These are phyloP conservation scores for Colletotrichum destructivum DNA, from an alignment of 2,329 filamentous ascomycete species.

Conservation along the genomic window DNA sequence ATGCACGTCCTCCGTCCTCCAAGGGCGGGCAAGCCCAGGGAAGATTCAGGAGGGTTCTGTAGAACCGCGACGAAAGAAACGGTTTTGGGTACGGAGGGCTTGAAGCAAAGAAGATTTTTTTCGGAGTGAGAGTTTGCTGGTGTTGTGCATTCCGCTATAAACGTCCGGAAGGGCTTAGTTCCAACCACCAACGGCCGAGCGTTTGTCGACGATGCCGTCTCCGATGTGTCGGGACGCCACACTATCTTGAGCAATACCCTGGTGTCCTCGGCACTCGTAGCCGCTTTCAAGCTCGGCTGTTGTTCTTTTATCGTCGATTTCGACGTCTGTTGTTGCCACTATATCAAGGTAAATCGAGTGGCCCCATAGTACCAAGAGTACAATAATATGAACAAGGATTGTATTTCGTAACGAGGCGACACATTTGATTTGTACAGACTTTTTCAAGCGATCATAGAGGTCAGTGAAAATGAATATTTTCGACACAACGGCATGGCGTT, in stretches of 20 bases:
- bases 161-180: slow-evolving; percentile 19
- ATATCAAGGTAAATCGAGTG: slow-evolving; percentile 1
- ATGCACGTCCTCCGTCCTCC: not conserved
- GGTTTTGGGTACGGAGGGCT: too few species aligned
- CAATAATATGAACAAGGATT: not conserved
- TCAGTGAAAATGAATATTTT: not conserved
- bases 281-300: not conserved
- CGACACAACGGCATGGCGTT: too few species aligned
- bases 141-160: slow-evolving; percentile 15
- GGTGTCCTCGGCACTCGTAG: not conserved
- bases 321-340: not conserved
- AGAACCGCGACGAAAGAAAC: not conserved
- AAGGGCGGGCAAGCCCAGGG: slow-evolving; percentile 1
- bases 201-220: not conserved
- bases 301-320: not conserved
- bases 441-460: not conserved
- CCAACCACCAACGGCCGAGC: slow-evolving; percentile 21
- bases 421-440: not conserved
- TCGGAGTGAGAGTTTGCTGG: not conserved
- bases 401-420: not conserved
- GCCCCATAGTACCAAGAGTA: too few species aligned
- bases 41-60: slow-evolving; percentile 20
- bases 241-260: not conserved
- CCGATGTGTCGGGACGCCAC: not conserved
- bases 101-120: not conserved